These are phyloP conservation scores for Claviceps humidiphila DNA, from an alignment of 2,329 filamentous ascomycete species.

Conservation along the genomic window DNA sequence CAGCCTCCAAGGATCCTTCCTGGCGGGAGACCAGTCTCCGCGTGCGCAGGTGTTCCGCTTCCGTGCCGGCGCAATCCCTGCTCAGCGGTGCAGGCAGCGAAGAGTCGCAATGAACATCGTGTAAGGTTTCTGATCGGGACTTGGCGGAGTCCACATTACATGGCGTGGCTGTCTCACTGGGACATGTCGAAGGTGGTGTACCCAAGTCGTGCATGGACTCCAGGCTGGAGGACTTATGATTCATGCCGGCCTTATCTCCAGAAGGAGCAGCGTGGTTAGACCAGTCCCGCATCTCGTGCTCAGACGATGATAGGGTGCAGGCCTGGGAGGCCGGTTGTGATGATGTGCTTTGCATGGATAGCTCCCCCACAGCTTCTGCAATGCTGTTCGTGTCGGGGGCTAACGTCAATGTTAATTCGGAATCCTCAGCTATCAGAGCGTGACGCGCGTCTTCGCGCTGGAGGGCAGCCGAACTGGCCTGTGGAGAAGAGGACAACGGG, in stretches of 20 bases:
- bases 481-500: constrained; percentile 24
- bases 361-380: not conserved
- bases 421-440: not conserved
- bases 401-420: not conserved
- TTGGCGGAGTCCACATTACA: constrained; percentile 28
- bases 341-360: not conserved
- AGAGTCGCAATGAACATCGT: constrained; percentile 48
- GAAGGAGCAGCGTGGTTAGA: constrained; percentile 19
- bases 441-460: constrained; percentile 31
- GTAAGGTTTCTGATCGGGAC: constrained; percentile 31
- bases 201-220: constrained; percentile 34
- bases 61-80: constrained; percentile 47
- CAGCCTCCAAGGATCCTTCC: constrained; percentile 36
- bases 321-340: constrained; percentile 13
- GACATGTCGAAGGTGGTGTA: constrained; percentile 42
- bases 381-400: not conserved
- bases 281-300: constrained; percentile 19
- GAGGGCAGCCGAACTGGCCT: constrained; percentile 21
- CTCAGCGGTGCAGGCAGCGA: constrained; percentile 51
- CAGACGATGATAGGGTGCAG: constrained; percentile 36
- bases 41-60: constrained; percentile 35
- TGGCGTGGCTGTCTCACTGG: constrained; percentile 39
- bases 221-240: constrained; percentile 35
- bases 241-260: constrained; percentile 24
- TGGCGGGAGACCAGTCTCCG: constrained; percentile 33